Conservation (phyloP, 164 flowering plant species). For the Piper longum region DNA sequence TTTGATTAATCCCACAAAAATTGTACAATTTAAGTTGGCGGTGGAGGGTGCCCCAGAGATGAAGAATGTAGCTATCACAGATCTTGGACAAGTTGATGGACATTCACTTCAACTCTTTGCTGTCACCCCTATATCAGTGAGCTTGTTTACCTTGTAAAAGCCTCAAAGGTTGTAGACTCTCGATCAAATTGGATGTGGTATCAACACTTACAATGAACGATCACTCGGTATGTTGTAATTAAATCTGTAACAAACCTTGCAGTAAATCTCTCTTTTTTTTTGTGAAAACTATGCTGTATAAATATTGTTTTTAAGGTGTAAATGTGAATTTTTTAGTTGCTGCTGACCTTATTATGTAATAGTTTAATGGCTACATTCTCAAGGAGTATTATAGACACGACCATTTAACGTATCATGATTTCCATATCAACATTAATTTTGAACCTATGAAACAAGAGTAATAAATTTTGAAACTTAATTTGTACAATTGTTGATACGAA, state of each 20-base stretch:
- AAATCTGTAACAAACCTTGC: neutral
- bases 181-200: conserved; percentile 69
- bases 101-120: conserved; percentile 74
- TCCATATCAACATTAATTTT: neutral
- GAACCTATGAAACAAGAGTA: neutral
- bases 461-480: neutral
- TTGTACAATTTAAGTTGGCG: conserved; percentile 77
- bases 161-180: conserved; percentile 62
- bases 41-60: conserved; percentile 42
- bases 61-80: conserved; percentile 44
- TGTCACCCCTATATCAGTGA: conserved; percentile 71
- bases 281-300: neutral
- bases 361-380: too few species aligned
- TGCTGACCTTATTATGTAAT: neutral
- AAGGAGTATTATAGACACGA: too few species aligned
- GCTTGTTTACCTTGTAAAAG: conserved; percentile 66
- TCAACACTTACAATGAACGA: conserved; percentile 77
- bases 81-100: conserved; percentile 83
- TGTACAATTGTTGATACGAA: neutral
- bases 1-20: too few species aligned
- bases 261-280: neutral
- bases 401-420: too few species aligned
- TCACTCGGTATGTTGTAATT: conserved; percentile 43
- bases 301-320: neutral
- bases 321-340: neutral